These are phyloP conservation scores for Neopestalotiopsis sp. DNA, from an alignment of 2,329 filamentous ascomycete genomes.

Conservation along the genomic window DNA sequence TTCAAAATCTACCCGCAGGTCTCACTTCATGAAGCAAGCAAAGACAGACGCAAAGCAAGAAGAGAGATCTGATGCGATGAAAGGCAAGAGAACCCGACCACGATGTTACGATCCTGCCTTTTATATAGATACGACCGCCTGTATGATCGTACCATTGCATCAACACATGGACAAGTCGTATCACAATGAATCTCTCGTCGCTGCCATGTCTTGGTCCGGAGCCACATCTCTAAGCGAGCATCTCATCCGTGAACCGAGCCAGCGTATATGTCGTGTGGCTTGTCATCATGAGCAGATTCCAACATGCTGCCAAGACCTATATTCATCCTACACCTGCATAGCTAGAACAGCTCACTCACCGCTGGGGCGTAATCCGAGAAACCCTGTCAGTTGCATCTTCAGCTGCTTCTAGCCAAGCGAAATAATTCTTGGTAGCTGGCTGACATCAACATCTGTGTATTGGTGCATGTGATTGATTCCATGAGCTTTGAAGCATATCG, in stretches of 20 bases:
- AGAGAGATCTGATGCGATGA: neutral
- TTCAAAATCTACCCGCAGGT: neutral
- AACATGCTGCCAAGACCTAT: neutral
- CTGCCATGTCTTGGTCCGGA: neutral
- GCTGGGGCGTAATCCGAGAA: neutral
- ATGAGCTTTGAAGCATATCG: neutral
- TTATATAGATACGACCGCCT: neutral
- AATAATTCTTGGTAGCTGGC: neutral
- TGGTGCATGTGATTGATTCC: neutral
- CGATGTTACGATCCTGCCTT: neutral
- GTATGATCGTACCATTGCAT: neutral
- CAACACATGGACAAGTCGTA: neutral
- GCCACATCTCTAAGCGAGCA: neutral
- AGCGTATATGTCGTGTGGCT: neutral
- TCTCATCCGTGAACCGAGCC: neutral
- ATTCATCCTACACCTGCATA: slow-evolving; percentile 1
- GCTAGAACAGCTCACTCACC: neutral
- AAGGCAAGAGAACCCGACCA: neutral
- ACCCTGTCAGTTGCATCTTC: neutral
- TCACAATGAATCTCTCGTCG: neutral
- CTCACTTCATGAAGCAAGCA: neutral
- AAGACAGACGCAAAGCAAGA: neutral
- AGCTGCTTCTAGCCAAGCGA: neutral
- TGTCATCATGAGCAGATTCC: slow-evolving; percentile 1
- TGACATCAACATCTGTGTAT: too few species aligned